phyloP scores from a whole-genome alignment of 1,284 basidiomycete species.

The Sporisorium sorghi region DNA sequence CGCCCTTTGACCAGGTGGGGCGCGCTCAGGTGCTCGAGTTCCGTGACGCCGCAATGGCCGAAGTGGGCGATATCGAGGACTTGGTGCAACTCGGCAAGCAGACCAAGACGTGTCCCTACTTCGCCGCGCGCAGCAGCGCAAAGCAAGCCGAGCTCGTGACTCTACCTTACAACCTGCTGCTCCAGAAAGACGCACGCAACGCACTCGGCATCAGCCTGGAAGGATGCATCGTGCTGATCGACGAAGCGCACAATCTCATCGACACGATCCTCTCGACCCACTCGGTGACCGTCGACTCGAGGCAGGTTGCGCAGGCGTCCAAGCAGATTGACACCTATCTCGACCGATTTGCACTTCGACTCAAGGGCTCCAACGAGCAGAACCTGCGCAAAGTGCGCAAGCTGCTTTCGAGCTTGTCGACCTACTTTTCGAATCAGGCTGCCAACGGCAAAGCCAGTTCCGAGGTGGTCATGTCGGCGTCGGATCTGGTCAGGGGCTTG shows the following conservation, averaged over 20 bases:
- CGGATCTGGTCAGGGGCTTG: conserved; percentile 76
- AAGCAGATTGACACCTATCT: conserved; percentile 85
- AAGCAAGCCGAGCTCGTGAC: conserved; percentile 91
- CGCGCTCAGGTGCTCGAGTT: conserved; percentile 79
- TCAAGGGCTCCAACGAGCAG: conserved; percentile 80
- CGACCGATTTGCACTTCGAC: conserved; percentile 79
- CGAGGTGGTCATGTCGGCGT: conserved; percentile 73
- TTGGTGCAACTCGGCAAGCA: conserved; percentile 79
- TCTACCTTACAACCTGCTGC: conserved; percentile 90
- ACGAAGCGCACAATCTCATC: conserved; percentile 87
- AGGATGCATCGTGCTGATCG: conserved; percentile 86
- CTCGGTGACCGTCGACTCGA: conserved; percentile 77
- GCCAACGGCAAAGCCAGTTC: conserved; percentile 10
- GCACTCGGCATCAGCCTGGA: conserved; percentile 81
- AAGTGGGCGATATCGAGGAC: conserved; percentile 94
- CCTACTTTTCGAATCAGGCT: conserved; percentile 31
- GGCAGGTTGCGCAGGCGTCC: conserved; percentile 76
- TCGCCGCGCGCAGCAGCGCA: conserved; percentile 86
- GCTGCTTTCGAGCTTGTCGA: conserved; percentile 45
- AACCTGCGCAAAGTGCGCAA: conserved; percentile 79
- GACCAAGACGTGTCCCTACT: conserved; percentile 87
- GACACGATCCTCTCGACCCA: conserved; percentile 87
- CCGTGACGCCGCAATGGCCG: conserved; percentile 82
- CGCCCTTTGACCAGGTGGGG: conserved; percentile 71
- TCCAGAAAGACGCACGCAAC: conserved; percentile 86